These are phyloP conservation scores for Coleophoma eucalyptorum DNA, from an alignment of 2,329 filamentous ascomycete species.

Conservation along the genomic window DNA sequence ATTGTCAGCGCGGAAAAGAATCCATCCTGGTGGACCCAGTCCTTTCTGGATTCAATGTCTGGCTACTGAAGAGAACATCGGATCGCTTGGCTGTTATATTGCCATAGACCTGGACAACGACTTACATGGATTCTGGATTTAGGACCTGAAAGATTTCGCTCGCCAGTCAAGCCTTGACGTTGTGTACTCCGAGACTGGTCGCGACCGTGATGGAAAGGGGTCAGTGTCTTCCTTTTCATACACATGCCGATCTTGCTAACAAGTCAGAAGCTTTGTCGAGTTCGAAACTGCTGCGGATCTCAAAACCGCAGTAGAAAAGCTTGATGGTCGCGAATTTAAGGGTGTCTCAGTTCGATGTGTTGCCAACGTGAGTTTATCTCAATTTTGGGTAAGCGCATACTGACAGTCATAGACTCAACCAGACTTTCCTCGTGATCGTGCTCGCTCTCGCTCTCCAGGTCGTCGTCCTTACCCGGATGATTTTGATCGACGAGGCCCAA, in stretches of 20 bases:
- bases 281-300: constrained; percentile 92
- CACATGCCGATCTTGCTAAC: constrained; percentile 11
- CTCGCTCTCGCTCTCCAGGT: constrained; percentile 74
- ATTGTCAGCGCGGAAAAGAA: constrained; percentile 20
- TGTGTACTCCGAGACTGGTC: constrained; percentile 94
- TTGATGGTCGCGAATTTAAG: constrained; percentile 92
- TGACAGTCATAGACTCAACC: constrained; percentile 63
- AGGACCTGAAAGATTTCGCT: constrained; percentile 99
- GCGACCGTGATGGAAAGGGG: constrained; percentile 90
- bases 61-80: constrained; percentile 24
- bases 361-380: constrained; percentile 66
- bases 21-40: constrained; percentile 23
- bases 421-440: constrained; percentile 64
- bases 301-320: constrained; percentile 88
- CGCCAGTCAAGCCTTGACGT: constrained; percentile 95
- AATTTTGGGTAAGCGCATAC: constrained; percentile 7
- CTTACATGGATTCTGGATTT: constrained; percentile 79
- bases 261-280: constrained; percentile 76
- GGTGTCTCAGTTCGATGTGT: constrained; percentile 80
- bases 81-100: constrained; percentile 22
- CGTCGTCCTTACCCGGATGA: constrained; percentile 72
- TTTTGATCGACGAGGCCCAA: constrained; percentile 78
- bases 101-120: constrained; percentile 41
- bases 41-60: constrained; percentile 19
- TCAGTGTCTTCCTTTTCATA: constrained; percentile 41